Percentiles rank a stretch among this genome's conserved stretches.
Conservation (phyloP, 305 asterid species). For the Vinca major region DNA sequence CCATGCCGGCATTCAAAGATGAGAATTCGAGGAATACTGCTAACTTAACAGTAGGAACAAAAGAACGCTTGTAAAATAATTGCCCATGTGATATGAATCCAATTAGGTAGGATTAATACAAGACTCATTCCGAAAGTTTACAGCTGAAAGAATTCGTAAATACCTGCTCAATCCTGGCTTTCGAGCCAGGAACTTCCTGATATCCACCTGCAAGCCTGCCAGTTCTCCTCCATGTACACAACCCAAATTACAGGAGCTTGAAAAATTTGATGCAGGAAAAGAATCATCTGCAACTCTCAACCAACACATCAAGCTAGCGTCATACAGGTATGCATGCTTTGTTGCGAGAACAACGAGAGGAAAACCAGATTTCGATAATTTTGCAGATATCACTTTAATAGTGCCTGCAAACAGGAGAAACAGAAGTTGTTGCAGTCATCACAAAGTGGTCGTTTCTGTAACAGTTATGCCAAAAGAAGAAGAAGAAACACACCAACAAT, state of each 20-base stretch:
- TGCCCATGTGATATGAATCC: background rate
- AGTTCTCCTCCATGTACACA: constrained; percentile 64
- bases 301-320: constrained; percentile 82
- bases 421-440: constrained; percentile 6
- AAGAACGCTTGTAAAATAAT: background rate
- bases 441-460: background rate
- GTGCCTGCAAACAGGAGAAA: constrained; percentile 41
- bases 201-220: constrained; percentile 82
- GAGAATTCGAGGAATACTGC: background rate
- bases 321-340: constrained; percentile 82
- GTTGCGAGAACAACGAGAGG: constrained; percentile 91
- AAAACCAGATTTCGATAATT: constrained; percentile 72
- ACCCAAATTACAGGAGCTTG: constrained; percentile 85
- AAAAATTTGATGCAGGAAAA: constrained; percentile 78
- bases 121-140: background rate
- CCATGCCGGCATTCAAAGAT: background rate
- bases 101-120: background rate
- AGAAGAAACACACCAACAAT: background rate
- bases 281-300: constrained; percentile 91
- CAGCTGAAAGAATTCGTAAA: background rate
- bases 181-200: constrained; percentile 76
- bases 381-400: constrained; percentile 83
- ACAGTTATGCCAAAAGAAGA: background rate
- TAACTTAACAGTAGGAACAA: background rate
- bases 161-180: constrained; percentile 98